Evolutionary conservation across 768 basidiomycete genomes (phyloP), one percentile per base, ranked within the genome.

Genomic region (Russula emetica): DNA sequence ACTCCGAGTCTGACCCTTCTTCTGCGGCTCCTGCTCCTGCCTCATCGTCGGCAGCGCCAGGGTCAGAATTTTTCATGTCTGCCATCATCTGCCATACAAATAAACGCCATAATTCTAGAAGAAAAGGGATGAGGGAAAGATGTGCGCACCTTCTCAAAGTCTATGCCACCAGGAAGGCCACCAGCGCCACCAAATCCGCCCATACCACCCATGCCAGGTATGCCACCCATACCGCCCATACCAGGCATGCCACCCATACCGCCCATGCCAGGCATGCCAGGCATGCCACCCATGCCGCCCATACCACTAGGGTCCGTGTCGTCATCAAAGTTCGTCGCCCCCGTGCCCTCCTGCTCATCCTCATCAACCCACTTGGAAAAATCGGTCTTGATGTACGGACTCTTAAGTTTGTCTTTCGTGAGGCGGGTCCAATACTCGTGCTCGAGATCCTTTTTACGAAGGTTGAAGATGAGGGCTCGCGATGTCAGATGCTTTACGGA

Each of bases 291-390:
- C 80, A 85, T 83, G 0, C 80, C 78, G 13, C 66, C 66, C 73
- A 76, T 72, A 9, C 75, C 78, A 18, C 80, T 75, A 49, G 70
- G 61, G 38, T 72, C 66, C 5, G 71, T 64, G 2, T 86, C 85
- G 0, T 81, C 83, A 11, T 79, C 80, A 2, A 75, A 73, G n/a
- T 2, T 5, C 4, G 77, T 63, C 10, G 67, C 71, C 1, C 74
- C 69, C 26, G 76, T 82, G 56, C 80, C 88, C 45, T 91, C 89
- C 77, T 98, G 96, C 74, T 98, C 95, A 72, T 98, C 96, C 78
- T 98, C 95, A 71, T 98, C 95, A 47, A 90, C 88, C 94, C 94
- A 98, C 78, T 91, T 96, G 68, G 80, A 80, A 74, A 98, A 98
- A 75, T 98, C 92, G 51, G 94, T 97, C 82, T 97, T 98, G 75